Evolutionary conservation across 129 eudicot species (phyloP).

Genomic region (Ambrosia artemisiifolia): DNA sequence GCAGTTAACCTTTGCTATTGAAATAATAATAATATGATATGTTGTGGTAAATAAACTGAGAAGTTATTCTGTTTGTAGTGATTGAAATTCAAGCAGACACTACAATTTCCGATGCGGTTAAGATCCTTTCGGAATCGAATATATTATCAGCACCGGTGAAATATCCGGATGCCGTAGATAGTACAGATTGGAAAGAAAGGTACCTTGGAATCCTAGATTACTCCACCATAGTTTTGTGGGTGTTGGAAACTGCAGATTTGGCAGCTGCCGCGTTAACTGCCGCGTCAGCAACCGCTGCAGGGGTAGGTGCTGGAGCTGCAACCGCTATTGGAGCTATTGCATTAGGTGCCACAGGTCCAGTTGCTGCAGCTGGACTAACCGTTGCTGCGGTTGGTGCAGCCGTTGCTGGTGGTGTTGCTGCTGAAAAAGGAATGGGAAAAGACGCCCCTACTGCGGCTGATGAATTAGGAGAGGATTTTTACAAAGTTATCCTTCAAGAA

Average conservation of each 20-base stretch:
- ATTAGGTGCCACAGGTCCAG: conserved; percentile 78
- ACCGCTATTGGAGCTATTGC: conserved; percentile 85
- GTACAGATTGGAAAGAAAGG: conserved; percentile 69
- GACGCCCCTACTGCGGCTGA: conserved; percentile 78
- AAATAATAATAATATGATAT: no score
- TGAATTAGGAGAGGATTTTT: conserved; percentile 86
- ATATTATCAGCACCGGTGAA: conserved; percentile 85
- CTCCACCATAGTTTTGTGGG: conserved; percentile 87
- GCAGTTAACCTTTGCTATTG: not conserved
- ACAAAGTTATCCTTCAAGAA: conserved; percentile 80
- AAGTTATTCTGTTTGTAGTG: conserved; percentile 39
- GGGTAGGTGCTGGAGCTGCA: conserved; percentile 81
- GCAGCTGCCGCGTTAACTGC: conserved; percentile 82
- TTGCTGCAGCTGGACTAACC: conserved; percentile 61
- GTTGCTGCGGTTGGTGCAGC: conserved; percentile 91
- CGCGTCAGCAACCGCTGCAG: conserved; percentile 80
- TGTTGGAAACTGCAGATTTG: conserved; percentile 74
- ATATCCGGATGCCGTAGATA: conserved; percentile 38
- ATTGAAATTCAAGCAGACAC: conserved; percentile 84
- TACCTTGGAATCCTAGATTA: conserved; percentile 86
- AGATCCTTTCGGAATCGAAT: conserved; percentile 73
- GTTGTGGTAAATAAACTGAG: not conserved
- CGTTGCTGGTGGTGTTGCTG: conserved; percentile 75
- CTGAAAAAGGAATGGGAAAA: conserved; percentile 63
- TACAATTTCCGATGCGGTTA: conserved; percentile 61